Evolutionary conservation across 768 basidiomycete species (phyloP), one percentile per base, ranked within the genome.

Genomic region (Sutorius australiensis): DNA sequence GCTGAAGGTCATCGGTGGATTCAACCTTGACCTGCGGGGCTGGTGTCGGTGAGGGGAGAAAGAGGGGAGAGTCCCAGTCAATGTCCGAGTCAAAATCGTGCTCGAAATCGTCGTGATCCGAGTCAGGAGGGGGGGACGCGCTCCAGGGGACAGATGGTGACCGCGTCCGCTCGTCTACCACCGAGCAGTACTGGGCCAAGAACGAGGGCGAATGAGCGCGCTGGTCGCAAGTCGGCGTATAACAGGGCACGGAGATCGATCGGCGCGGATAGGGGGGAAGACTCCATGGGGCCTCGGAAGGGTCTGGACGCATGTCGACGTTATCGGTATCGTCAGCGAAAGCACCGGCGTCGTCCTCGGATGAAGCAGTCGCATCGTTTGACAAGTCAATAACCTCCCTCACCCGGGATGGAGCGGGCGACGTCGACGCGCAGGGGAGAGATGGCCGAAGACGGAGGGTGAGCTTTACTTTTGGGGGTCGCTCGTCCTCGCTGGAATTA

Each of bases 51-150:
- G 67, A 67, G 4, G 65, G 55, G 8, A 46, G 47, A 41, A 60
- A 64, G 30, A 56, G 36, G 19, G 64, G 63, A 11, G 80, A 79
- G 60, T 86, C 83, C 77, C 80, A 83, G 47, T 78, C 73, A 1
- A 80, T 77, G 49, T 85, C 84, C 0, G 74, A 76, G 58, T 87
- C 84, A 6, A 73, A 76, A 54, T 85, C 77, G 19, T 67, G 50
- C 55, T 75, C 83, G 54, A 78, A 76, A 55, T 83, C 66, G 14
- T 69, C 72, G 19, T 61, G 63, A 19, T 66, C 80, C 28, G 77
- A 87, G 59, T 89, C 86, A 4, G 87, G 87, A 12, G 87, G 87
- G 1, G 82, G 85, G 0, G 87, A 86, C 12, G 81, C 80, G 38
- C 80, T 83, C 64, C 72, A 75, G 3, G 82, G 71, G 14, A 83